Evolutionary conservation across 139 green algal species (phyloP).

Genomic region (Chlamydomonas urium): DNA sequence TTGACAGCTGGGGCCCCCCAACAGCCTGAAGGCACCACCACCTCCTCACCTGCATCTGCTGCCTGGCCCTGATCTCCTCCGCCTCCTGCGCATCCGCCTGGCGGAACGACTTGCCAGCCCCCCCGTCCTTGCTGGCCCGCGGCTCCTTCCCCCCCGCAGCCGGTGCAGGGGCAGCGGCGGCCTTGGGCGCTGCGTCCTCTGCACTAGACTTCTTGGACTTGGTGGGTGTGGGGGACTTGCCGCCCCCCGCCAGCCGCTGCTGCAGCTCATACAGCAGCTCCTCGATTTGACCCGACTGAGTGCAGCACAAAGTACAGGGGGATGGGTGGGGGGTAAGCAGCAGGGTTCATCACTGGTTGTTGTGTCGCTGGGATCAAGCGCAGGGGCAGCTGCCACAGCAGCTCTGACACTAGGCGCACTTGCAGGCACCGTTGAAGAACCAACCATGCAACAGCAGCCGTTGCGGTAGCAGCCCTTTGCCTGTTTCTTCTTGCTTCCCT

Average conservation of each 20-base stretch:
- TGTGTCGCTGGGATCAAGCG: too few relatives aligned
- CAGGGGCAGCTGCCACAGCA: too few relatives aligned
- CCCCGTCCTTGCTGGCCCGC: not conserved
- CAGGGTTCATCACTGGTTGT: too few relatives aligned
- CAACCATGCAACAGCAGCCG: too few relatives aligned
- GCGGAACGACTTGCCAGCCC: too few relatives aligned
- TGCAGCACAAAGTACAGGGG: not conserved
- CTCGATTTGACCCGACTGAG: slow-evolving; percentile 45
- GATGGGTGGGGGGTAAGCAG: too few relatives aligned
- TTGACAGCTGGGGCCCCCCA: too few relatives aligned
- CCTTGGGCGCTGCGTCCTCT: not conserved
- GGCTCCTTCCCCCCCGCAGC: not conserved
- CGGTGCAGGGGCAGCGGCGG: not conserved
- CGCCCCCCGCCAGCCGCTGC: slow-evolving; percentile 21
- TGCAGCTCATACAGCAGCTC: slow-evolving; percentile 49
- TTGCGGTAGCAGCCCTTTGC: too few relatives aligned
- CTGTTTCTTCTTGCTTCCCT: not conserved
- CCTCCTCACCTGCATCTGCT: slow-evolving; percentile 31
- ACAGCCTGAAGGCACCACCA: too few relatives aligned
- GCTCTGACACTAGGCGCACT: too few relatives aligned
- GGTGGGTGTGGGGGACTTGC: not conserved
- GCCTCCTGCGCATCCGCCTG: slow-evolving; percentile 31
- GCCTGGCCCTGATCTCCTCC: slow-evolving; percentile 16
- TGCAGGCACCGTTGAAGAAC: too few relatives aligned
- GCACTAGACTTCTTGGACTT: not conserved